A percentile compares a stretch with the other conserved stretches of the same genome.
Conservation (phyloP, 306 rosid species). For the Macrotyloma uniflorum region DNA sequence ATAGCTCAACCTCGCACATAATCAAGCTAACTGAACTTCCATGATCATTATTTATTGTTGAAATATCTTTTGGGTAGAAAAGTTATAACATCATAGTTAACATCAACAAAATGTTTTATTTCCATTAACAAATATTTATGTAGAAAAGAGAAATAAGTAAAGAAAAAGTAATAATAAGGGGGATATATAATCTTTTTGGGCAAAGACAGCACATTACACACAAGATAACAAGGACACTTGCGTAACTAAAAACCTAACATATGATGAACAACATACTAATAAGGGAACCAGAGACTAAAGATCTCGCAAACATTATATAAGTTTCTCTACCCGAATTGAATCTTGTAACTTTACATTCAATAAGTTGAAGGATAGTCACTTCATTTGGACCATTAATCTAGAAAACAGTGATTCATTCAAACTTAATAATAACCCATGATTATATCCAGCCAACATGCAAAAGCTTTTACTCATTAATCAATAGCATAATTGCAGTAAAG, state of each 20-base stretch:
- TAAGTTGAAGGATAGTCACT: neutral
- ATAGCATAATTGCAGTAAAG: slow-evolving; percentile 31
- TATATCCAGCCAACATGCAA: slow-evolving; percentile 18
- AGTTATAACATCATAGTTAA: neutral
- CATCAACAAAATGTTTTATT: neutral
- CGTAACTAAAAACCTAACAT: neutral
- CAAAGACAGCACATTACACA: neutral
- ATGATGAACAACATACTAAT: neutral
- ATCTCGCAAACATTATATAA: neutral
- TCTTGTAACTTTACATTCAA: neutral
- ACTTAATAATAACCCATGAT: slow-evolving; percentile 4
- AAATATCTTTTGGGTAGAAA: neutral
- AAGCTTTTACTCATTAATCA: slow-evolving; percentile 16
- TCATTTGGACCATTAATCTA: slow-evolving; percentile 29
- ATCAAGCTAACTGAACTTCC: neutral
- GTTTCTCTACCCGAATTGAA: neutral
- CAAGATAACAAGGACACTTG: neutral
- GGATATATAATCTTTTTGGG: neutral
- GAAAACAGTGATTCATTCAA: slow-evolving; percentile 27
- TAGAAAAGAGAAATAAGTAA: neutral
- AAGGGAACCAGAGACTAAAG: slow-evolving; percentile 12
- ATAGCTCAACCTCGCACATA: neutral
- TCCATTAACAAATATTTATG: neutral
- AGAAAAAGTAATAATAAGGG: neutral
- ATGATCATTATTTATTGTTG: neutral